Evolutionary conservation across 2,329 filamentous ascomycete species (phyloP).

Genomic region (Madurella mycetomatis): DNA sequence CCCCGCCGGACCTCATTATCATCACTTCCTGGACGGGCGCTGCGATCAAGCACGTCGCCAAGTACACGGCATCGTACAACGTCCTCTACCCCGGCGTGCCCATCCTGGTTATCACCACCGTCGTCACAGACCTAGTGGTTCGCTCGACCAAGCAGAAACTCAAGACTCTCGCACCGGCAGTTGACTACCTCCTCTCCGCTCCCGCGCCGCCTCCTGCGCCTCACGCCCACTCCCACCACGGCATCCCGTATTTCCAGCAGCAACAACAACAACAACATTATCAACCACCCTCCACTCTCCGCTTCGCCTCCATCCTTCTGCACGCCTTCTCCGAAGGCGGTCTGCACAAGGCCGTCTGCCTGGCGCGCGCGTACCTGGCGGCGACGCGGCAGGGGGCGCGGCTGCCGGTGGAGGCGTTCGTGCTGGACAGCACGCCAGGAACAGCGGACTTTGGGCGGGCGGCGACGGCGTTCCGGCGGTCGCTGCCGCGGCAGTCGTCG

Average conservation of each 20-base stretch:
- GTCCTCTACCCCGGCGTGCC: constrained; percentile 39
- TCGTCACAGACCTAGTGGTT: constrained; percentile 19
- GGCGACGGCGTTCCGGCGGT: neutral
- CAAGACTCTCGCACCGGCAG: constrained; percentile 16
- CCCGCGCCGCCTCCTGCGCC: constrained; percentile 19
- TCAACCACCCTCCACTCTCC: neutral
- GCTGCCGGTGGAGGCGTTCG: constrained; percentile 12
- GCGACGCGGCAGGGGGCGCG: constrained; percentile 26
- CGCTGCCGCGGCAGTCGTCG: neutral
- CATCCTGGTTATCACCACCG: constrained; percentile 36
- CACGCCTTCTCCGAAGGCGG: constrained; percentile 51
- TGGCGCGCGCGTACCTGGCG: constrained; percentile 36
- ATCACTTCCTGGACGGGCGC: constrained; percentile 46
- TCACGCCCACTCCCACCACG: constrained; percentile 30
- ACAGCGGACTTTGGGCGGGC: neutral
- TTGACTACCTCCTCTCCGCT: constrained; percentile 23
- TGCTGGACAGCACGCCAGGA: constrained; percentile 17
- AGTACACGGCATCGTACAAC: constrained; percentile 44
- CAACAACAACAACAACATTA: too few species aligned
- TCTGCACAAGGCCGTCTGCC: constrained; percentile 33
- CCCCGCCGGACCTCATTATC: constrained; percentile 37
- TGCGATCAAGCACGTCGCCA: constrained; percentile 37
- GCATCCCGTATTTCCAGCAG: neutral
- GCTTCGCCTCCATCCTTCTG: constrained; percentile 30
- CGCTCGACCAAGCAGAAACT: constrained; percentile 16